Conservation (phyloP, 2,329 filamentous ascomycete species). For the Aureobasidium melanogenum region DNA sequence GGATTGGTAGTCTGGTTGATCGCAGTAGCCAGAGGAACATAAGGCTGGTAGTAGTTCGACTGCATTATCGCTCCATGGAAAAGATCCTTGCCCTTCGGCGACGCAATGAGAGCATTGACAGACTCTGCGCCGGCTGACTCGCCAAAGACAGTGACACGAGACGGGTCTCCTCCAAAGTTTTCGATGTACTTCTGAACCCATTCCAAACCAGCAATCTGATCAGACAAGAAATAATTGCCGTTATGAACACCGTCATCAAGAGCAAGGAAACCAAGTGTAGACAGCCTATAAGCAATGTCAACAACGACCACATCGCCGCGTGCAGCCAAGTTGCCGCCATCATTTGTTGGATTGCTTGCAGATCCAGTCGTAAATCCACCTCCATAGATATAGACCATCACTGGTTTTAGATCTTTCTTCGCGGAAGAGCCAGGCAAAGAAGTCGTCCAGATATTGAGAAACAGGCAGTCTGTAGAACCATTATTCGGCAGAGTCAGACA, state of each 20-base stretch:
- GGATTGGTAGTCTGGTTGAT: constrained; percentile 13
- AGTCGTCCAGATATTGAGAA: constrained; percentile 33
- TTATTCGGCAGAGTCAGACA: constrained; percentile 15
- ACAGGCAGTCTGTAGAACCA: constrained; percentile 27
- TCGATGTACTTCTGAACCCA: constrained; percentile 14
- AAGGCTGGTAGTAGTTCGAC: constrained; percentile 13
- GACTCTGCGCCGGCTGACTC: constrained; percentile 25
- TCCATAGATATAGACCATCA: constrained; percentile 31
- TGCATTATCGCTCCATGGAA: constrained; percentile 39
- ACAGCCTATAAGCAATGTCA: constrained; percentile 35
- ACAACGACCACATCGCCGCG: constrained; percentile 39
- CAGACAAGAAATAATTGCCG: constrained; percentile 43
- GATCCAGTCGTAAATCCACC: constrained; percentile 35
- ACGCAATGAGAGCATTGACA: constrained; percentile 42
- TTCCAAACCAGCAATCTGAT: constrained; percentile 42
- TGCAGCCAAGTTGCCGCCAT: constrained; percentile 38
- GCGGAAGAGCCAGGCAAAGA: constrained; percentile 20
- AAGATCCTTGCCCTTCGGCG: constrained; percentile 33
- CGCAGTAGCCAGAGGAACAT: constrained; percentile 12
- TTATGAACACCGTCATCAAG: constrained; percentile 34
- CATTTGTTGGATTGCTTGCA: constrained; percentile 36
- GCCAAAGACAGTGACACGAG: constrained; percentile 13
- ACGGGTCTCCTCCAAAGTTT: constrained; percentile 15
- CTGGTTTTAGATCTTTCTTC: constrained; percentile 32
- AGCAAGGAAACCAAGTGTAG: constrained; percentile 28